Percentiles rank a stretch among this genome's conserved stretches.
Conservation (phyloP, 2,329 filamentous ascomycete species). For the Endocalyx cinctus region DNA sequence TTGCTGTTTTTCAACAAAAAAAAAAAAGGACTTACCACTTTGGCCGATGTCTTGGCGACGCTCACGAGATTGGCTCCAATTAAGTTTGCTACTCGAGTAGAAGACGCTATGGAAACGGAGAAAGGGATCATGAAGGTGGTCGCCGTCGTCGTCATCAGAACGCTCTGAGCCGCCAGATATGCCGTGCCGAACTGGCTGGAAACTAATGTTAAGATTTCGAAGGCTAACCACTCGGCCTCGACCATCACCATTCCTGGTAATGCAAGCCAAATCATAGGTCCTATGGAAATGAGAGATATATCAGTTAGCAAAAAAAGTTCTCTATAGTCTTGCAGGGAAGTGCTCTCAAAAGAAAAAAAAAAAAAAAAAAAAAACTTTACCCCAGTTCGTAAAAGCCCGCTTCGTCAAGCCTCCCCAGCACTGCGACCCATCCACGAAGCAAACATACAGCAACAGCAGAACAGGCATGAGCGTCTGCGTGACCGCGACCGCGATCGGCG, state of each 20-base stretch:
- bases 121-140: constrained; percentile 91
- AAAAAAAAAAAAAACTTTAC: too few relatives aligned
- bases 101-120: constrained; percentile 81
- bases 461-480: constrained; percentile 72
- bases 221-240: constrained; percentile 87
- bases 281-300: constrained; percentile 26
- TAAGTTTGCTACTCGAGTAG: constrained; percentile 84
- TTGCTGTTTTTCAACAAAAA: not conserved
- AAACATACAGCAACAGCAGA: constrained; percentile 69
- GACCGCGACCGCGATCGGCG: constrained; percentile 70
- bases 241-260: constrained; percentile 91
- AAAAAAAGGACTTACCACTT: constrained; percentile 66
- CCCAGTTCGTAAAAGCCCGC: constrained; percentile 69
- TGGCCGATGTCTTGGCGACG: constrained; percentile 75
- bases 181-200: constrained; percentile 75
- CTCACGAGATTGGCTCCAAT: constrained; percentile 81
- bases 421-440: constrained; percentile 64
- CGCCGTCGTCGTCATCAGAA: constrained; percentile 71
- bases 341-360: not conserved
- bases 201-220: constrained; percentile 84
- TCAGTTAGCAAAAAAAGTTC: constrained; percentile 8
- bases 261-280: constrained; percentile 78
- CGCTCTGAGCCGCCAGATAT: constrained; percentile 81
- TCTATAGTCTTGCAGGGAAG: too few relatives aligned
- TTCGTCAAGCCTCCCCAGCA: constrained; percentile 79